Evolutionary conservation across 176 grass and related monocot species (phyloP).

Genomic region (Oropetium thomaeum): DNA sequence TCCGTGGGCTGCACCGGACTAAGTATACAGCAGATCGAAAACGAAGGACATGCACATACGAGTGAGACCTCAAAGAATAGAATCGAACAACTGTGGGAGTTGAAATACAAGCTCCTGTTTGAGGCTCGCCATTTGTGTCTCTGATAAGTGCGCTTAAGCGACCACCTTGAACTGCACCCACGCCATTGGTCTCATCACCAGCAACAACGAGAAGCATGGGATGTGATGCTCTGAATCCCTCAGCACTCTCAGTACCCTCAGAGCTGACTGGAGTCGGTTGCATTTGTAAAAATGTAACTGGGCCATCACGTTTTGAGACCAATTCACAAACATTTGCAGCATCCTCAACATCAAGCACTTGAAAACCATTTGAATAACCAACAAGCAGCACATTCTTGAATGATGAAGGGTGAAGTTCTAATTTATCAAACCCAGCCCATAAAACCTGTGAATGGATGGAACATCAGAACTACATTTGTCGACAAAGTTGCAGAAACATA

Average conservation of each 20-base stretch:
- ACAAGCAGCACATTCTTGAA: slow-evolving; percentile 96
- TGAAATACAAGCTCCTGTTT: slow-evolving; percentile 59
- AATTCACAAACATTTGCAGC: slow-evolving; percentile 91
- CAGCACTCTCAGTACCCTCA: slow-evolving; percentile 60
- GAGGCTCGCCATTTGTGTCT: slow-evolving; percentile 72
- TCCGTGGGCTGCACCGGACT: slow-evolving; percentile 85
- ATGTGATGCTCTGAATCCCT: slow-evolving; percentile 92
- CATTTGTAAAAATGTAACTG: slow-evolving; percentile 99
- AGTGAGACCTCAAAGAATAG: slow-evolving; percentile 95
- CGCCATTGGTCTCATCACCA: slow-evolving; percentile 93
- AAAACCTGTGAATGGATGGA: slow-evolving; percentile 56
- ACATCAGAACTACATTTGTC: not conserved
- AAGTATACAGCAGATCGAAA: slow-evolving; percentile 98
- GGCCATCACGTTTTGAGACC: slow-evolving; percentile 95
- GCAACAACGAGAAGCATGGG: slow-evolving; percentile 97
- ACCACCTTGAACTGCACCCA: slow-evolving; percentile 84
- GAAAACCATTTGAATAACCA: slow-evolving; percentile 97
- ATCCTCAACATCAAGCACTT: slow-evolving; percentile 99
- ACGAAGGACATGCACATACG: slow-evolving; percentile 84
- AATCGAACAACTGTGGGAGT: slow-evolving; percentile 88
- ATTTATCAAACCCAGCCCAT: slow-evolving; percentile 93
- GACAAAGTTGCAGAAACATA: slow-evolving; percentile 22
- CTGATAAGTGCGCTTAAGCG: slow-evolving; percentile 91
- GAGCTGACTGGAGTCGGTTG: slow-evolving; percentile 65
- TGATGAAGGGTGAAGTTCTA: slow-evolving; percentile 68